Evolutionary conservation across 129 eudicot species (phyloP), one percentile per base, ranked within the genome.

Genomic region (Ambrosia artemisiifolia): DNA sequence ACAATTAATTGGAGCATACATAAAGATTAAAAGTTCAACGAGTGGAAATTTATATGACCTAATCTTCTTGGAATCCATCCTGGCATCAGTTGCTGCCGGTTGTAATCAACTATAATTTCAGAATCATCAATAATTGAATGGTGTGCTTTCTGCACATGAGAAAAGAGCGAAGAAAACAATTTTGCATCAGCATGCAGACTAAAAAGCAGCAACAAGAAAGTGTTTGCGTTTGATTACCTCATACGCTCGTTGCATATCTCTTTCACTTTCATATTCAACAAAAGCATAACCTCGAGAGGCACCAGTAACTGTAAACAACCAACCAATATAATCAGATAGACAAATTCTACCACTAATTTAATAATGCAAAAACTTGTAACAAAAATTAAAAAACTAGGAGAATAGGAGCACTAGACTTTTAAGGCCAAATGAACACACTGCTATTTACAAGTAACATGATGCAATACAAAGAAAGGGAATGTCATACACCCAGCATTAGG

Each of bases 1-100:
- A 51, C 10, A 69, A 67, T 57, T 57, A 17, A 42, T 42, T 20
- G 36, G 11, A 53, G 44, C 3, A 64, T 43, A 36, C 19, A 38
- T 16, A 65, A 49, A n/a, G 35, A 40, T 42, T n/a, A n/a, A 56
- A 11, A 5, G 63, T 57, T 34, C 8, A 57, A 34, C 1, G 8
- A 66, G 67, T 33, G 13, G 17, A 75, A 70, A 63, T 35, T 60
- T 33, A 34, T 65, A 84, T 77, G 70, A 93, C 98, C 99, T 84
- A 95, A 86, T 78, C 99, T 84, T 91, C 99, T 95, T 47, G 99
- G 97, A 71, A 95, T 95, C 99, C 99, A 95, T 40, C 99, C 99
- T n/a, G 96, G 83, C 99, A 90, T 95, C 44, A 95, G 70, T 55
- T 88, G 97, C 70, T 95, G 97, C 48, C 91, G 83, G 71, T 85